A percentile compares a stretch with the other conserved stretches of the same genome.
Evolutionary conservation across 495 filamentous ascomycete genomes (phyloP).

Genomic region (Thozetella sp.): DNA sequence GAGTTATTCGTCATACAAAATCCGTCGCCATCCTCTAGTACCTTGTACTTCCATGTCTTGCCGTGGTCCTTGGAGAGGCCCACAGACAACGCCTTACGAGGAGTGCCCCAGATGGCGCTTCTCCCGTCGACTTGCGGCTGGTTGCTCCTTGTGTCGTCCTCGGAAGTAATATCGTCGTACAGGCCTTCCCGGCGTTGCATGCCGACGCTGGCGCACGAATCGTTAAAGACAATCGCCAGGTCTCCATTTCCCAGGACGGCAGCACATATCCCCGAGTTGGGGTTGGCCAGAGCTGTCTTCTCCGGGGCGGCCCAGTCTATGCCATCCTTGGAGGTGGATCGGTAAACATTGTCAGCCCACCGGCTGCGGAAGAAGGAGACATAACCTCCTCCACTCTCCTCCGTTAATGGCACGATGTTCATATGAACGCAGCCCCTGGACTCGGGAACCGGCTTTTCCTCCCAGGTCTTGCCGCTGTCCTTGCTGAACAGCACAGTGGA

Average conservation of each 20-base stretch:
- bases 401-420: background rate
- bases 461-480: background rate
- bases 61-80: background rate
- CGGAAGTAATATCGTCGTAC: background rate
- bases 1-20: conserved; percentile 2
- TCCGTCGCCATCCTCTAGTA: background rate
- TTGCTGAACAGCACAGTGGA: conserved; percentile 1
- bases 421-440: conserved; percentile 1
- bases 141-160: background rate
- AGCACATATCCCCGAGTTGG: background rate
- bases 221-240: background rate
- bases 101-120: conserved; percentile 1
- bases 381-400: background rate
- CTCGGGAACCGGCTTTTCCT: background rate
- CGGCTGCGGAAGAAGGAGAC: background rate
- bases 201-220: background rate
- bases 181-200: background rate
- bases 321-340: background rate
- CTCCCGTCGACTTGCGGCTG: background rate
- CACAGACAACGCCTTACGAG: background rate
- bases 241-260: background rate
- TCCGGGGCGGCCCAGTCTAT: background rate
- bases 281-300: background rate
- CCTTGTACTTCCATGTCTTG: background rate
- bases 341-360: background rate